Base-by-base conservation (phyloP, 108 stramenopile genomes). In the Asterionellopsis glacialis region DNA sequence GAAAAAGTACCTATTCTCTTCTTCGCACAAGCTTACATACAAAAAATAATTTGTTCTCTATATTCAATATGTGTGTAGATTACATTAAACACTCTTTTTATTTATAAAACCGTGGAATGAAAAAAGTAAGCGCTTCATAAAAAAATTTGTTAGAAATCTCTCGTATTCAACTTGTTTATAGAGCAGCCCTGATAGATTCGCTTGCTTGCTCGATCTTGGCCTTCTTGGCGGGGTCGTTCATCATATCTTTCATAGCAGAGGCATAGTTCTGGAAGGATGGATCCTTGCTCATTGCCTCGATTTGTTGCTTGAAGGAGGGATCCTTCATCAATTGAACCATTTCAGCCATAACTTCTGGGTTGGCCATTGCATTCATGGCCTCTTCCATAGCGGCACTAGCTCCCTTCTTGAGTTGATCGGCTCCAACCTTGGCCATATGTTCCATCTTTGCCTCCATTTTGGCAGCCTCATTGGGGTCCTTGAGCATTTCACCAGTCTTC, bases 351-450 rank as follows among this genome's bases (percentile, higher is more conserved):
- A 85, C 81, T 51, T 58, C 67, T 0, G 88, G 87, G 53, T 94
- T 79, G 41, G 62, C 55, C 92, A 94, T 90, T 21, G 87, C 83
- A 15, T 72, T 61, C 85, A 94, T 90, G 23, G 92, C 88, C 26
- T 79, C 69, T 13, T 82, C 77, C 85, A 94, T 87, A 28, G 74
- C 61, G 33, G 75, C 72, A 43, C 65, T 77, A 0, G 87, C 79
- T 9, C 73, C 67, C n/a, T 67, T 66, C 51, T 87, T 76, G 26
- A 89, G 60, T 62, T 81, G 71, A 0, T 74, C 69, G 13, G 77
- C 54, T 19, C 91, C 92, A 42, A 76, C 74, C 55, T 94, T 88
- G 54, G 87, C 56, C 92, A 94, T 94, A 76, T 88, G 87, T 64
- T 94, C 92, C 75, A 84, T 80, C 69, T 87, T 81, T n/a, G 92